phyloP scores from a whole-genome alignment of 345 rosid genomes.

The Citrus sp. region DNA sequence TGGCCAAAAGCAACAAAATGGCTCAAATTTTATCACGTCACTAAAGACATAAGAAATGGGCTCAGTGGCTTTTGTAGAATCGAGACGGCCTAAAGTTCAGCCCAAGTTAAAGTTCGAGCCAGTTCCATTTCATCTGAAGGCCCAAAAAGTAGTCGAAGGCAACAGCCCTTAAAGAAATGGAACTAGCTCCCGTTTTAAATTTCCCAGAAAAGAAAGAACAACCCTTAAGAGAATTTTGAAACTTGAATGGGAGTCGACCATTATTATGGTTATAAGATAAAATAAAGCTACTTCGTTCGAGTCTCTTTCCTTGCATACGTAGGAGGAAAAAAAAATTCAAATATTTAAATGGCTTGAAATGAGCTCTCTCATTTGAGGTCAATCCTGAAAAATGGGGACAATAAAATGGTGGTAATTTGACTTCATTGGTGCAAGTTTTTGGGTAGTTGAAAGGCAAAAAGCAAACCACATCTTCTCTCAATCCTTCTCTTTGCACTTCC shows the following conservation, averaged over 20 bases:
- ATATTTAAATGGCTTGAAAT: too few relatives aligned
- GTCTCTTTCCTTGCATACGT: neutral
- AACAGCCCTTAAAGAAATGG: too few relatives aligned
- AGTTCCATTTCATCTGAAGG: neutral
- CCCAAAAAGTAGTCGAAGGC: neutral
- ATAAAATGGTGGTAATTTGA: too few relatives aligned
- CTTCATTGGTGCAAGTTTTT: too few relatives aligned
- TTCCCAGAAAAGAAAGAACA: too few relatives aligned
- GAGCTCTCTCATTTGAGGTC: too few relatives aligned
- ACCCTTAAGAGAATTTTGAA: neutral
- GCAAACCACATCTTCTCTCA: too few relatives aligned
- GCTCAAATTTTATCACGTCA: neutral
- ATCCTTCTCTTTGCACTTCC: too few relatives aligned
- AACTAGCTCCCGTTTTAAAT: too few relatives aligned
- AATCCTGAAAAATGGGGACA: too few relatives aligned
- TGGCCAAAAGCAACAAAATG: neutral
- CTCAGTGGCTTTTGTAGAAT: neutral
- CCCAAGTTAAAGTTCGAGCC: neutral
- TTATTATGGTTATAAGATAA: neutral
- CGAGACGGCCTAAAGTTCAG: neutral
- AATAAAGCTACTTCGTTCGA: neutral
- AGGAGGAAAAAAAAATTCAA: too few relatives aligned
- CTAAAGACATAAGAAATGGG: neutral
- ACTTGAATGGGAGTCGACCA: neutral
- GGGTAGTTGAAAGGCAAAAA: too few relatives aligned